These are phyloP conservation scores for Puccinia triticina DNA, from an alignment of 1,284 basidiomycete species.

Conservation along the genomic window DNA sequence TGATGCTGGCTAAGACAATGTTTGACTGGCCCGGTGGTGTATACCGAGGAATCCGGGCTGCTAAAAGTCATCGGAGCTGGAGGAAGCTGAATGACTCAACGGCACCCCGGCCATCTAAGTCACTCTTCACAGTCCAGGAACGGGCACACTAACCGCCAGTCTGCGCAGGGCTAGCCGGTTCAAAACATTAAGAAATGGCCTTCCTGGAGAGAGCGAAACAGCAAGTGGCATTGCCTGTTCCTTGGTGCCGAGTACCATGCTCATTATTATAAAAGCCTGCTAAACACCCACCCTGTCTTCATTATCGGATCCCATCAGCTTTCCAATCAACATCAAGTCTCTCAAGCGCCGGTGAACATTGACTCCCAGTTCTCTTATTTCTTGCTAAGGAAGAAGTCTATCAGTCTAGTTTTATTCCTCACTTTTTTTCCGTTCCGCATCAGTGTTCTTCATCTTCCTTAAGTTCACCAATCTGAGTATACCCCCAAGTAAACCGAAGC, in stretches of 20 bases:
- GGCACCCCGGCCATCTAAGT: neutral
- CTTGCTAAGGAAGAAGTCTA: slow-evolving; percentile 26
- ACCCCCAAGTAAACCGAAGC: neutral
- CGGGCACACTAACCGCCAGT: neutral
- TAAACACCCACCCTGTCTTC: neutral
- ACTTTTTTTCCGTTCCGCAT: neutral
- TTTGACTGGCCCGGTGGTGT: neutral
- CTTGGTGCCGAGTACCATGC: neutral
- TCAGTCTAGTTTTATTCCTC: slow-evolving; percentile 25
- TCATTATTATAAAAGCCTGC: slow-evolving; percentile 27
- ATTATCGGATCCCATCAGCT: slow-evolving; percentile 6
- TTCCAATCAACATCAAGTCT: neutral
- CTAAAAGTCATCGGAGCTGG: neutral
- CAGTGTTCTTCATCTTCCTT: slow-evolving; percentile 14
- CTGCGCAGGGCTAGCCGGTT: slow-evolving; percentile 13
- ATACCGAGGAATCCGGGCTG: neutral
- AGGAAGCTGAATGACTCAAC: neutral
- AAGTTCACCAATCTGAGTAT: slow-evolving; percentile 24
- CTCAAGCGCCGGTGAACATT: slow-evolving; percentile 33
- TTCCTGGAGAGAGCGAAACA: neutral
- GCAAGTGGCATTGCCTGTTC: slow-evolving; percentile 11
- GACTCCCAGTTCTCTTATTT: slow-evolving; percentile 17
- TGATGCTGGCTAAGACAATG: too few relatives aligned
- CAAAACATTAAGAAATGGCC: slow-evolving; percentile 5
- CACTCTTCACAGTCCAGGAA: slow-evolving; percentile 14